A percentile compares a stretch with the other conserved stretches of the same genome.
phyloP scores from a whole-genome alignment of 345 rosid species.

The Raphanus sativus region DNA sequence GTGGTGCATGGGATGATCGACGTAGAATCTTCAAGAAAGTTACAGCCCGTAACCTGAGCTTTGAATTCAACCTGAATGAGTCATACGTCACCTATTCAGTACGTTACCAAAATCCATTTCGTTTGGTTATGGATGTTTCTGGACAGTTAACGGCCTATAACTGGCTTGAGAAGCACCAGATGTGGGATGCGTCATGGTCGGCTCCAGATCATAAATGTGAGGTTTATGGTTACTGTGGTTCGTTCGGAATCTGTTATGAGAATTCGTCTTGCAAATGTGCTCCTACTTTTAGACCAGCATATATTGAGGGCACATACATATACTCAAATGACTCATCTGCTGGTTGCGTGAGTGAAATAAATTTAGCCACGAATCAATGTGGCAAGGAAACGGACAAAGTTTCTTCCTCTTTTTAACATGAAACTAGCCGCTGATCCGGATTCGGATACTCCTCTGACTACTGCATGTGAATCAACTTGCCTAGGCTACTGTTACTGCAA shows the following conservation, averaged over 20 bases:
- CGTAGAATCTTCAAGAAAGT: constrained; percentile 29
- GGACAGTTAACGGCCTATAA: constrained; percentile 51
- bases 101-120: constrained; percentile 23
- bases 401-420: too few relatives aligned
- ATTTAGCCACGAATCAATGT: too few relatives aligned
- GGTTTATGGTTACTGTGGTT: constrained; percentile 61
- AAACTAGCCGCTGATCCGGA: too few relatives aligned
- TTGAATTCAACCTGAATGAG: constrained; percentile 35
- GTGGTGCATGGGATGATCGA: constrained; percentile 1
- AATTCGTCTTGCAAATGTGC: too few relatives aligned
- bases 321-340: too few relatives aligned
- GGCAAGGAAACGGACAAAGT: too few relatives aligned
- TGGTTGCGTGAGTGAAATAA: too few relatives aligned
- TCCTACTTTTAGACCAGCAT: too few relatives aligned
- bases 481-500: too few relatives aligned
- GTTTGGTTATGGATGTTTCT: constrained; percentile 48
- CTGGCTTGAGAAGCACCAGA: constrained; percentile 30
- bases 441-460: too few relatives aligned
- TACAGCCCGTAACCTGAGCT: constrained; percentile 46
- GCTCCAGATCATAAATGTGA: constrained; percentile 53
- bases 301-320: too few relatives aligned
- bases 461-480: too few relatives aligned
- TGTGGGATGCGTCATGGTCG: constrained; percentile 57
- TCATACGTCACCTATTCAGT: constrained; percentile 57
- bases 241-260: constrained; percentile 32